Base-by-base conservation (phyloP, 805 yeast genomes). In the Saturnispora saitoi region DNA sequence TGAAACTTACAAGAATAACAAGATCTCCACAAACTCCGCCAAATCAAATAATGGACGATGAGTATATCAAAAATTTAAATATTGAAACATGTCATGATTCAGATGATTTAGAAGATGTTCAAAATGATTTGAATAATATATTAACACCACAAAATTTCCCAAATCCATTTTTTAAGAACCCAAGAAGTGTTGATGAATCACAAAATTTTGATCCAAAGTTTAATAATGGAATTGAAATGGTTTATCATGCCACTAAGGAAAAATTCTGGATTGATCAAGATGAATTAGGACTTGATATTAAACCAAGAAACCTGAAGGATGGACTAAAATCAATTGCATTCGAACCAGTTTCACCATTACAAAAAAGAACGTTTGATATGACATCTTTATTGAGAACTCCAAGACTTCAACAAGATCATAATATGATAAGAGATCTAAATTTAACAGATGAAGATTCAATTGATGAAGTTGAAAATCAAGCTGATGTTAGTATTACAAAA, bases 211-310 rank as follows among this genome's bases (percentile, higher is more conserved):
- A 31, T 30, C 51, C 58, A 8, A 50, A 61, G 37, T 70, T 64
- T 50, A 67, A 65, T 19, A 60, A 67, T 14, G 70, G 68, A 43
- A 59, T 69, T 45, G 77, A 73, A 51, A 57, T 66, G 50, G 54
- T 71, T 30, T 67, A 72, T 56, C 67, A 64, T 49, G 67, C 66
- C 45, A 71, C 75, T 0, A 77, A 77, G 2, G 62, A 70, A 48
- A 63, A 62, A 26, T 56, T 62, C 6, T 56, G 62, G 9, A 56
- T 59, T 42, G 54, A 57, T 30, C 52, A 72, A 36, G 59, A 65
- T 20, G 62, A 61, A 14, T 53, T 51, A 9, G 69, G 71, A 42
- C 56, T 60, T 41, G 56, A 56, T 6, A 60, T 71, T 37, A 68
- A 66, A 55, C 78, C 78, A 0, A 70, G 61, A 46, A 61, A 57